Conservation (phyloP, 202 grass and related monocot genomes). For the Schoenoplectus triqueter region DNA sequence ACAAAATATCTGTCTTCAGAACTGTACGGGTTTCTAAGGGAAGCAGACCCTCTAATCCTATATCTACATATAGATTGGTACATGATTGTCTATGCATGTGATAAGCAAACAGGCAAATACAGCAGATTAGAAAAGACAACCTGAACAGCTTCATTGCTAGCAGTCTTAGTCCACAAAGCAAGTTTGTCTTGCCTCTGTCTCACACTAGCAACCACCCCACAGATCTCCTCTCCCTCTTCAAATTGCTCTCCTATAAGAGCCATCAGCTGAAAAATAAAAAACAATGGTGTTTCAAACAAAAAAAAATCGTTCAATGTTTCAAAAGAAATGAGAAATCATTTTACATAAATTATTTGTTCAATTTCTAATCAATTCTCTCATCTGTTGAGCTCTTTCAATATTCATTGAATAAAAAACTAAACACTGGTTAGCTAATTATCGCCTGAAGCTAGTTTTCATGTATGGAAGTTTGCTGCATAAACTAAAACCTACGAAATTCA, state of each 20-base stretch:
- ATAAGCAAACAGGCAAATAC: conserved; percentile 1
- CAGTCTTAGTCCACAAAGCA: conserved; percentile 89
- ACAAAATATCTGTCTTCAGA: too few relatives aligned
- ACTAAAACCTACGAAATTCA: too few relatives aligned
- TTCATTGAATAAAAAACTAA: too few relatives aligned
- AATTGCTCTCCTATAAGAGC: conserved; percentile 97
- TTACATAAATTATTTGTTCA: neutral
- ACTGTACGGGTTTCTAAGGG: neutral
- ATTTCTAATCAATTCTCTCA: too few relatives aligned
- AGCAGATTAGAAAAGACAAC: conserved; percentile 40
- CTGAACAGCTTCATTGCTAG: conserved; percentile 99
- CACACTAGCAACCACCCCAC: conserved; percentile 93
- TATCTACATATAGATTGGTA: neutral
- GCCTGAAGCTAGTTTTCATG: too few relatives aligned
- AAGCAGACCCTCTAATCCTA: neutral
- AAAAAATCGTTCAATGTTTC: neutral
- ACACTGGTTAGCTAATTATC: too few relatives aligned
- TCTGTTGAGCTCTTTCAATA: too few relatives aligned
- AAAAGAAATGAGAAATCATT: conserved; percentile 1
- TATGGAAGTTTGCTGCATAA: too few relatives aligned
- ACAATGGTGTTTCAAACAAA: neutral
- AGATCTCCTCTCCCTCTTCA: conserved; percentile 93
- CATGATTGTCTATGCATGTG: neutral
- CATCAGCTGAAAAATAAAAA: conserved; percentile 70
- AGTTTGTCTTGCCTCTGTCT: conserved; percentile 88